Evolutionary conservation across 129 eudicot genomes (phyloP).

Genomic region (Flaveria ramosissima): DNA sequence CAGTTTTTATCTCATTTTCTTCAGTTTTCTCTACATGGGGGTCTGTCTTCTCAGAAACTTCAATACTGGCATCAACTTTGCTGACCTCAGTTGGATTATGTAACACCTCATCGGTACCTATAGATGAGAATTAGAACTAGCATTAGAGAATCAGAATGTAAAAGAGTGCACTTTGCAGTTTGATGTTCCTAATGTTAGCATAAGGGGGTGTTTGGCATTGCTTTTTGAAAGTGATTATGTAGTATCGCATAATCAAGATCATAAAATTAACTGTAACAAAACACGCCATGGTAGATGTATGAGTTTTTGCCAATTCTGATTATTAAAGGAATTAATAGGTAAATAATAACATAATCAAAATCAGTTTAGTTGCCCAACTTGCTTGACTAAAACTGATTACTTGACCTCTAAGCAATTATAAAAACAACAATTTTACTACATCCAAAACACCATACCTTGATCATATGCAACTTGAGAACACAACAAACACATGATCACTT

Average conservation of each 20-base stretch:
- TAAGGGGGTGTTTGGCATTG: slow-evolving; percentile 8
- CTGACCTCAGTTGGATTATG: slow-evolving; percentile 19
- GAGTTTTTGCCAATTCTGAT: background rate
- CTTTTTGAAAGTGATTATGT: background rate
- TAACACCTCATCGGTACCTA: slow-evolving; percentile 34
- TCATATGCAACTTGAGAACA: slow-evolving; percentile 10
- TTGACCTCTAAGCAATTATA: background rate
- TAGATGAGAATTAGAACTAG: background rate
- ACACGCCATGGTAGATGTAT: background rate
- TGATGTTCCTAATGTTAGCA: background rate
- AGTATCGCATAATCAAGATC: background rate
- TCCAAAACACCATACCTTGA: background rate
- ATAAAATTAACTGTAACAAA: background rate
- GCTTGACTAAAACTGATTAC: background rate
- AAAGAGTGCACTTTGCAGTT: background rate
- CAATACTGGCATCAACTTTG: background rate
- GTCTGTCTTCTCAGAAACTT: slow-evolving; percentile 13
- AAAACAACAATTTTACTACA: background rate
- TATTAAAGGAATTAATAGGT: background rate
- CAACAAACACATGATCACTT: background rate
- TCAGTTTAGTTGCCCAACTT: background rate
- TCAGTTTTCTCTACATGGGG: slow-evolving; percentile 26
- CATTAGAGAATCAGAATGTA: slow-evolving; percentile 8
- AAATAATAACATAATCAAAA: too few species aligned
- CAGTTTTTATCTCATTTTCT: slow-evolving; percentile 19